These are phyloP conservation scores for Panaeolus papilionaceus DNA, from an alignment of 768 basidiomycete species.

Conservation along the genomic window DNA sequence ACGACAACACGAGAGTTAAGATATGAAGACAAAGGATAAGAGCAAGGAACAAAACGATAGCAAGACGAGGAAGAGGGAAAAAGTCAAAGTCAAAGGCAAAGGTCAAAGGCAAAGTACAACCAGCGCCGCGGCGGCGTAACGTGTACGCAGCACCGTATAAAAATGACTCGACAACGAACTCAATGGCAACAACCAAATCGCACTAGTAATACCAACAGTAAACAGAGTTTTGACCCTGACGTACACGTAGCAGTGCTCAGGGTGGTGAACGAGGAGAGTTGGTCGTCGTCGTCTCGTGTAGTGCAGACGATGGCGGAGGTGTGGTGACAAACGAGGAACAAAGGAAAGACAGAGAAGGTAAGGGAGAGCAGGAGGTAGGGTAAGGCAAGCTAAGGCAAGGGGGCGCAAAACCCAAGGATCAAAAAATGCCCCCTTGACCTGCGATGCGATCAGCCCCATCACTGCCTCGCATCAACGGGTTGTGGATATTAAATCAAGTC, in stretches of 20 bases:
- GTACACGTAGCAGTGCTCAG: no score
- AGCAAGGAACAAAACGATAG: background rate
- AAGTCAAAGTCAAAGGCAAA: background rate
- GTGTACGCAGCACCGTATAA: no score
- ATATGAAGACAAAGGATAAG: background rate
- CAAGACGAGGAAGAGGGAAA: background rate
- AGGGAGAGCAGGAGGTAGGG: background rate
- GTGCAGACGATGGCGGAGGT: no score
- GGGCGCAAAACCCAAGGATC: background rate
- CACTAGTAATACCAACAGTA: no score
- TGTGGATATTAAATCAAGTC: background rate
- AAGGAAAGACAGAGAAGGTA: no score
- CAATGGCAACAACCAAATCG: no score
- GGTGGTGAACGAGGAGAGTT: no score
- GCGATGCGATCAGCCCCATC: slow-evolving; percentile 9
- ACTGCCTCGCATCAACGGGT: background rate
- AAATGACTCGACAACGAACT: no score
- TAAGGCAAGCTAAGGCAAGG: background rate
- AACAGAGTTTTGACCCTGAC: no score
- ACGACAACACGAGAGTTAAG: background rate
- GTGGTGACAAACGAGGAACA: no score
- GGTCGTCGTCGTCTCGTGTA: no score
- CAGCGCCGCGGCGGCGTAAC: background rate
- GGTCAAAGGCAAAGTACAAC: background rate
- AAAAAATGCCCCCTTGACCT: background rate